Percentiles rank a stretch among this genome's conserved stretches.
phyloP scores from a whole-genome alignment of 2,329 filamentous ascomycete species.

The Fusarium phyllophilum region DNA sequence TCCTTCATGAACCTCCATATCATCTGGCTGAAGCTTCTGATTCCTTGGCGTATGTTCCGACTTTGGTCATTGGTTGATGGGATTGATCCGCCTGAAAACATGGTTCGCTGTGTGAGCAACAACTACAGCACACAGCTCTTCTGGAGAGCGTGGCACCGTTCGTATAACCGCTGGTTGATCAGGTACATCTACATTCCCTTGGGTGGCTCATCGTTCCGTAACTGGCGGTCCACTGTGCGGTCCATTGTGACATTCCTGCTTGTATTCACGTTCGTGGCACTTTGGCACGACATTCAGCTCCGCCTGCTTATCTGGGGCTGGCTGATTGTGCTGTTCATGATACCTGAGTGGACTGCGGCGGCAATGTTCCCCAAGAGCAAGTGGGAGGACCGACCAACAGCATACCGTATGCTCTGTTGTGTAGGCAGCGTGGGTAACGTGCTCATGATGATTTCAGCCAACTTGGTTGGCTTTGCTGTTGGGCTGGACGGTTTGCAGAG shows the following conservation, averaged over 20 bases:
- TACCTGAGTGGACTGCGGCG: slow-evolving; percentile 82
- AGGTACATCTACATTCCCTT: slow-evolving; percentile 95
- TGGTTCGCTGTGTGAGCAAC: slow-evolving; percentile 95
- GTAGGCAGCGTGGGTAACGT: slow-evolving; percentile 85
- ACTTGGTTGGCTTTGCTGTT: slow-evolving; percentile 93
- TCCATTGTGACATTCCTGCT: slow-evolving; percentile 80
- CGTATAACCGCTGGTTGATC: slow-evolving; percentile 93
- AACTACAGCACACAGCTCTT: slow-evolving; percentile 93
- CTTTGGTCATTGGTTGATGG: slow-evolving; percentile 94
- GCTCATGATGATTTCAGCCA: slow-evolving; percentile 95
- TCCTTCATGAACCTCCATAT: slow-evolving; percentile 97
- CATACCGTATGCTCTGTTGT: slow-evolving; percentile 83
- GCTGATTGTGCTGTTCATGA: slow-evolving; percentile 92
- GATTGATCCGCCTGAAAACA: slow-evolving; percentile 96
- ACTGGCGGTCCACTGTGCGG: slow-evolving; percentile 58
- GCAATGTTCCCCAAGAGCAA: slow-evolving; percentile 77
- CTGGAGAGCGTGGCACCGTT: slow-evolving; percentile 96
- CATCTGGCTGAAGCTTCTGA: slow-evolving; percentile 96
- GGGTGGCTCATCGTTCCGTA: slow-evolving; percentile 72
- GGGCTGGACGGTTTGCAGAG: slow-evolving; percentile 87
- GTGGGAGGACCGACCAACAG: slow-evolving; percentile 75
- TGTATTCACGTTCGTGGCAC: slow-evolving; percentile 95
- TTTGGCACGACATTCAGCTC: slow-evolving; percentile 98
- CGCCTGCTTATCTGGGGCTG: slow-evolving; percentile 94
- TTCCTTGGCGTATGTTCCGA: slow-evolving; percentile 98